Evolutionary conservation across 257 asterid species (phyloP).

Genomic region (Gynochthodes officinalis): DNA sequence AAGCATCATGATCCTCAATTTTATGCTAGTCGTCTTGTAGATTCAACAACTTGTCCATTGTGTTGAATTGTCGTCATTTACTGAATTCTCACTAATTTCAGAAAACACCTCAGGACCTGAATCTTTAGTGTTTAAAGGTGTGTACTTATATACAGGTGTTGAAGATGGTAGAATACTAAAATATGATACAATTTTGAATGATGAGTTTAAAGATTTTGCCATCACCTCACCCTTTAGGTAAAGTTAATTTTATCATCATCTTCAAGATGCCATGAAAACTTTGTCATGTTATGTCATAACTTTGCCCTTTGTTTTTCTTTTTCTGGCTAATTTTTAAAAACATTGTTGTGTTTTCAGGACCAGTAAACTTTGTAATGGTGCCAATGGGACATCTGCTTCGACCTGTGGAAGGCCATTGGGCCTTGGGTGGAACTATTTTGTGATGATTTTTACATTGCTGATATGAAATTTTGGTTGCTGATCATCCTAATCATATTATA

Average conservation of each 20-base stretch:
- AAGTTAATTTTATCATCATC: no score
- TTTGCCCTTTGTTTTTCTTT: no score
- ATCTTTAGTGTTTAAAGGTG: constrained; percentile 28
- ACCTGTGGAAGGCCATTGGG: constrained; percentile 45
- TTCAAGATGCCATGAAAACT: no score
- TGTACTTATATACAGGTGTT: no score
- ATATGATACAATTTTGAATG: no score
- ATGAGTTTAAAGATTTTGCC: constrained; percentile 42
- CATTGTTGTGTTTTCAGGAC: constrained; percentile 20
- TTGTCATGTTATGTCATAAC: no score
- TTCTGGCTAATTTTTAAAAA: no score
- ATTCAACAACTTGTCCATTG: neutral
- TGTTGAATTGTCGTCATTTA: neutral
- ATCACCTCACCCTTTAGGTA: constrained; percentile 45
- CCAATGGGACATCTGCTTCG: constrained; percentile 6
- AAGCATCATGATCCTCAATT: no score
- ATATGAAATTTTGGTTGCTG: no score
- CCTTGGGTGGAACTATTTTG: constrained; percentile 31
- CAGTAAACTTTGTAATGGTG: constrained; percentile 41
- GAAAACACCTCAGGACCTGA: constrained; percentile 31
- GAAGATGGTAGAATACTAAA: constrained; percentile 53
- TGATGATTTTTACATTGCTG: constrained; percentile 31
- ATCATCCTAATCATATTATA: no score
- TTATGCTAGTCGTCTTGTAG: neutral
- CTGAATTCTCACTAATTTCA: constrained; percentile 16